Percentiles rank a stretch among this genome's conserved stretches.
phyloP scores from a whole-genome alignment of 2,329 filamentous ascomycete species.

The Aspergillus sp. region DNA sequence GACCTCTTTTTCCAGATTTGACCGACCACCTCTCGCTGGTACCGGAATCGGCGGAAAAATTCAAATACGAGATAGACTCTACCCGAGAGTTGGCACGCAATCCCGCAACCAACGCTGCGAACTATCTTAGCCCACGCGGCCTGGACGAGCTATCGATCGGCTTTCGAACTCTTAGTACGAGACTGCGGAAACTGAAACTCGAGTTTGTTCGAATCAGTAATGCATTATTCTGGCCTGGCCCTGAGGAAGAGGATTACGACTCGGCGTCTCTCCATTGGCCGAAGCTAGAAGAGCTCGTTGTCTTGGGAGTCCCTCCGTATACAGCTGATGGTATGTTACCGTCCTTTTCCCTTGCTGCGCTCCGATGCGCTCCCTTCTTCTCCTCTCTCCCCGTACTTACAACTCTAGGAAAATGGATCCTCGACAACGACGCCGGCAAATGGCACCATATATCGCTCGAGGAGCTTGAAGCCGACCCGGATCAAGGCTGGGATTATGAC shows the following conservation, averaged over 20 bases:
- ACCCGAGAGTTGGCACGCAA: not conserved
- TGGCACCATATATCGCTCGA: too few relatives aligned
- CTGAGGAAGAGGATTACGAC: not conserved
- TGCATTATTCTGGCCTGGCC: not conserved
- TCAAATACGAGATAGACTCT: not conserved
- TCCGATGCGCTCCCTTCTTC: too few relatives aligned
- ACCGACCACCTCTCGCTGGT: not conserved
- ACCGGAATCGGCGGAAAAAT: not conserved
- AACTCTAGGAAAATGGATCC: not conserved
- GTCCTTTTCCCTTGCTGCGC: not conserved
- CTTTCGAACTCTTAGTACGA: not conserved
- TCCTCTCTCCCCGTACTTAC: not conserved
- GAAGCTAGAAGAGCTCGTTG: not conserved
- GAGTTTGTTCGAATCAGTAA: not conserved
- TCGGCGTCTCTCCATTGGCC: not conserved
- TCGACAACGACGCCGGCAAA: not conserved
- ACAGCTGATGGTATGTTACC: not conserved
- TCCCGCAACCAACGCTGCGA: not conserved
- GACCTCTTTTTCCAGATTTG: not conserved
- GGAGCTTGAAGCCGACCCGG: not conserved
- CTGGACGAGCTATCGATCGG: not conserved
- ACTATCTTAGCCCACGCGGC: not conserved
- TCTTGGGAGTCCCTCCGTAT: not conserved
- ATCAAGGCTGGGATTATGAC: not conserved
- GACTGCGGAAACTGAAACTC: not conserved